Evolutionary conservation across 1,284 basidiomycete genomes (phyloP).

Genomic region (Malassezia globosa): DNA sequence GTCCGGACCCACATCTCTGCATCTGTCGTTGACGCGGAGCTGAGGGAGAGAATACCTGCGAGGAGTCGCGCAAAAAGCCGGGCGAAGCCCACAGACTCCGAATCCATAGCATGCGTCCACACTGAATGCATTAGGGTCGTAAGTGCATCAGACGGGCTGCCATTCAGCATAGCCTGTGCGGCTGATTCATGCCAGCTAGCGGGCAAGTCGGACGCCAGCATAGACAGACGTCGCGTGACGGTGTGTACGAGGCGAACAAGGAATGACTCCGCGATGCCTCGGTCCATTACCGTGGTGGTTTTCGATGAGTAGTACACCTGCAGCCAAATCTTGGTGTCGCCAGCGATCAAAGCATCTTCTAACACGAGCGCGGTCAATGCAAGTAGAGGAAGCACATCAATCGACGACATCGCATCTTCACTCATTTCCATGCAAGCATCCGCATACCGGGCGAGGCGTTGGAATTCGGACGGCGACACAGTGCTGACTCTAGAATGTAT

Average conservation of each 20-base stretch:
- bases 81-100: slow-evolving; percentile 4
- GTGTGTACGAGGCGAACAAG: slow-evolving; percentile 9
- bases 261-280: background rate
- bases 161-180: background rate
- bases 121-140: background rate
- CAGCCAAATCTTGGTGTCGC: slow-evolving; percentile 12
- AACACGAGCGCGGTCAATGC: slow-evolving; percentile 44
- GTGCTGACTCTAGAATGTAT: slow-evolving; percentile 23
- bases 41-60: slow-evolving; percentile 32
- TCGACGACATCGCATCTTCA: slow-evolving; percentile 59
- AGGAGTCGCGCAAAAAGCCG: slow-evolving; percentile 36
- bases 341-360: slow-evolving; percentile 48
- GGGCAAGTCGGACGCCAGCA: background rate
- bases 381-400: slow-evolving; percentile 52
- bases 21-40: slow-evolving; percentile 24
- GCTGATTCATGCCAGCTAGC: slow-evolving; percentile 11
- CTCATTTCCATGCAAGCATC: slow-evolving; percentile 56
- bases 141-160: background rate
- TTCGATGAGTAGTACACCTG: background rate
- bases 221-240: slow-evolving; percentile 2
- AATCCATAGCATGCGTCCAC: background rate
- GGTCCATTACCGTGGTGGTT: no score
- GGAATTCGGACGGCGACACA: slow-evolving; percentile 51
- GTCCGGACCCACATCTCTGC: slow-evolving; percentile 36
- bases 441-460: slow-evolving; percentile 58